Percentiles rank a stretch among this genome's conserved stretches.
These are phyloP conservation scores for Crithidia thermophila DNA, from an alignment of 208 protist genomes.

Conservation along the genomic window DNA sequence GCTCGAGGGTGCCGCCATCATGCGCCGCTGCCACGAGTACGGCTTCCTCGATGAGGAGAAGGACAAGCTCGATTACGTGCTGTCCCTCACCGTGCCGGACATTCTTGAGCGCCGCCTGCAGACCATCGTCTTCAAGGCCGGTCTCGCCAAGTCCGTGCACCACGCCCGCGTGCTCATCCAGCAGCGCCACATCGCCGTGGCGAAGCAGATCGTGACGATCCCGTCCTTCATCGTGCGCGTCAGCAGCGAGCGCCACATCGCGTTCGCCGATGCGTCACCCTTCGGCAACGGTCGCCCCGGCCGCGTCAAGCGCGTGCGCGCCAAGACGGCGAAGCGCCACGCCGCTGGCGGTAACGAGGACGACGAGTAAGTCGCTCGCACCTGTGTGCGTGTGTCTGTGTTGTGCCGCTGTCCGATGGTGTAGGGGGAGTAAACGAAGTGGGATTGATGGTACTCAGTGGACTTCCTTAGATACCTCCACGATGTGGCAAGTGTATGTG, in stretches of 20 bases:
- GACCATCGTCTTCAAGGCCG: slow-evolving; percentile 98
- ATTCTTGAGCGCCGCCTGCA: slow-evolving; percentile 99
- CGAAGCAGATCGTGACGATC: slow-evolving; percentile 99
- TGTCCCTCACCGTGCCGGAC: slow-evolving; percentile 98
- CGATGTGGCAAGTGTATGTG: no score
- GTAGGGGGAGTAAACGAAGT: no score
- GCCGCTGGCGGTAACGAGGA: slow-evolving; percentile 60
- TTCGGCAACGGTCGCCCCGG: slow-evolving; percentile 96
- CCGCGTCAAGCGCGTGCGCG: slow-evolving; percentile 95
- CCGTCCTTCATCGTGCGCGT: slow-evolving; percentile 99
- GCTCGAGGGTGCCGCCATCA: slow-evolving; percentile 99
- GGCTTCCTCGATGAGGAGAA: slow-evolving; percentile 98
- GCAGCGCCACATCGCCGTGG: slow-evolving; percentile 99
- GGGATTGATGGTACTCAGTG: no score
- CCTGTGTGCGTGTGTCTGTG: not conserved
- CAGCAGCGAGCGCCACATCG: slow-evolving; percentile 99
- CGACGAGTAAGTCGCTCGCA: slow-evolving; percentile 43
- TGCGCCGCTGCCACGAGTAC: slow-evolving; percentile 98
- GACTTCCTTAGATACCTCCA: no score
- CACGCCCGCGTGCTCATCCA: slow-evolving; percentile 99
- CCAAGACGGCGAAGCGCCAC: slow-evolving; percentile 75
- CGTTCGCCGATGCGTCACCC: slow-evolving; percentile 96
- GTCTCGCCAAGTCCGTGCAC: slow-evolving; percentile 99
- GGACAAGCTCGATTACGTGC: slow-evolving; percentile 99
- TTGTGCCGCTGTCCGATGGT: no score